phyloP scores from a whole-genome alignment of 495 filamentous ascomycete genomes.

The Podospora australis region DNA sequence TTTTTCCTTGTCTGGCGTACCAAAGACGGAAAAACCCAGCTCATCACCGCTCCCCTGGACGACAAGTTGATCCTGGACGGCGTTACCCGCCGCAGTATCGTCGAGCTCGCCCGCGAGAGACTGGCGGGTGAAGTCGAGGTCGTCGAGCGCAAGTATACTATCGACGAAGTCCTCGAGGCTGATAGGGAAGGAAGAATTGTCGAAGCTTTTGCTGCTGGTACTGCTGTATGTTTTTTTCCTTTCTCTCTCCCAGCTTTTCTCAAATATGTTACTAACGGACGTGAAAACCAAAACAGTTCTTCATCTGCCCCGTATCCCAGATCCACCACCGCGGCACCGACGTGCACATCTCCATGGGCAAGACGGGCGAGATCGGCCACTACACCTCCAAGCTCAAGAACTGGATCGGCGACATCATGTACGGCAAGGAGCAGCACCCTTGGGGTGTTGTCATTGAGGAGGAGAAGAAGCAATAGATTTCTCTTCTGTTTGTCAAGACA shows the following conservation, averaged over 20 bases:
- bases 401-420: slow-evolving; percentile 83
- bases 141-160: slow-evolving; percentile 73
- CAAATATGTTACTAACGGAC: slow-evolving; percentile 9
- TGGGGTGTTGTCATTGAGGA: slow-evolving; percentile 74
- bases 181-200: slow-evolving; percentile 67
- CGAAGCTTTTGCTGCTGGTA: slow-evolving; percentile 82
- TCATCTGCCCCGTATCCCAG: slow-evolving; percentile 65
- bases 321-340: slow-evolving; percentile 69
- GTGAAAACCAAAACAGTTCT: slow-evolving; percentile 55
- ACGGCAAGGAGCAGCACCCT: slow-evolving; percentile 68
- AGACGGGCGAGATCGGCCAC: slow-evolving; percentile 47
- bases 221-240: slow-evolving; percentile 55
- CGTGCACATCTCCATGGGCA: slow-evolving; percentile 56
- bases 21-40: slow-evolving; percentile 57
- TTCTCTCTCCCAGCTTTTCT: neutral
- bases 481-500: neutral
- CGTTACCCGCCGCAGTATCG: slow-evolving; percentile 69
- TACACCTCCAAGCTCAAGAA: slow-evolving; percentile 67
- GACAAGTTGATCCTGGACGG: slow-evolving; percentile 80
- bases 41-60: slow-evolving; percentile 76
- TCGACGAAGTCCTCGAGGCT: slow-evolving; percentile 69
- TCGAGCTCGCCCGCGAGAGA: slow-evolving; percentile 63
- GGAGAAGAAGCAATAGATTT: slow-evolving; percentile 19
- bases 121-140: slow-evolving; percentile 59
- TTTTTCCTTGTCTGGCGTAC: slow-evolving; percentile 84